A percentile compares a stretch with the other conserved stretches of the same genome.
phyloP scores from a whole-genome alignment of 495 filamentous ascomycete genomes.

The Hyaloscypha variabilis region DNA sequence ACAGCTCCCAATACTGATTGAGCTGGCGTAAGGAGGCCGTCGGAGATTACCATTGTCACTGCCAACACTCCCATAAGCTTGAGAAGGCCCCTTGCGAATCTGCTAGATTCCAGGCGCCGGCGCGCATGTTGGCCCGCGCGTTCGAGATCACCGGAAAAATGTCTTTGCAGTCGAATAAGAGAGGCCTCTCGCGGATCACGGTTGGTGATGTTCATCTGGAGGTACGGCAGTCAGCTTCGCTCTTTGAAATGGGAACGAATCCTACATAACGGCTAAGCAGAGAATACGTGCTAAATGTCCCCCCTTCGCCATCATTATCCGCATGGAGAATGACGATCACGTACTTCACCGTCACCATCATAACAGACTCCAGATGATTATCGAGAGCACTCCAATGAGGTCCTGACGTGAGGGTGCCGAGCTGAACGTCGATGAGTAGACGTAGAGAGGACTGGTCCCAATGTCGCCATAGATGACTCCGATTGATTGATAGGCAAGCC shows the following conservation, averaged over 20 bases:
- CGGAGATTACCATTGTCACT: conserved; percentile 68
- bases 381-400: conserved; percentile 67
- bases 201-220: conserved; percentile 33
- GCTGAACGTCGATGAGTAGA: conserved; percentile 70
- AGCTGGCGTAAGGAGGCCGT: conserved; percentile 71
- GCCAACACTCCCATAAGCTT: conserved; percentile 69
- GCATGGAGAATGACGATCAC: conserved; percentile 65
- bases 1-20: conserved; percentile 71
- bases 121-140: conserved; percentile 52
- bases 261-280: conserved; percentile 62
- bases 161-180: conserved; percentile 58
- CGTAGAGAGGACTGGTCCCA: conserved; percentile 73
- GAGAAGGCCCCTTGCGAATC: conserved; percentile 51
- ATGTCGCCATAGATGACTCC: conserved; percentile 79
- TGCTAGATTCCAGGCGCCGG: conserved; percentile 56
- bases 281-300: conserved; percentile 72
- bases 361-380: conserved; percentile 71
- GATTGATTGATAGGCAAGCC: conserved; percentile 68
- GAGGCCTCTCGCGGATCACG: conserved; percentile 27
- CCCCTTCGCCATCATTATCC: conserved; percentile 76
- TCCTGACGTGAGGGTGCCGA: conserved; percentile 55
- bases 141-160: conserved; percentile 53
- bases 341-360: conserved; percentile 78
- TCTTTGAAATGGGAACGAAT: background rate
- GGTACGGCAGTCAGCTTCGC: background rate